Evolutionary conservation across 2,329 filamentous ascomycete species (phyloP).

Genomic region (Apiospora sp.): DNA sequence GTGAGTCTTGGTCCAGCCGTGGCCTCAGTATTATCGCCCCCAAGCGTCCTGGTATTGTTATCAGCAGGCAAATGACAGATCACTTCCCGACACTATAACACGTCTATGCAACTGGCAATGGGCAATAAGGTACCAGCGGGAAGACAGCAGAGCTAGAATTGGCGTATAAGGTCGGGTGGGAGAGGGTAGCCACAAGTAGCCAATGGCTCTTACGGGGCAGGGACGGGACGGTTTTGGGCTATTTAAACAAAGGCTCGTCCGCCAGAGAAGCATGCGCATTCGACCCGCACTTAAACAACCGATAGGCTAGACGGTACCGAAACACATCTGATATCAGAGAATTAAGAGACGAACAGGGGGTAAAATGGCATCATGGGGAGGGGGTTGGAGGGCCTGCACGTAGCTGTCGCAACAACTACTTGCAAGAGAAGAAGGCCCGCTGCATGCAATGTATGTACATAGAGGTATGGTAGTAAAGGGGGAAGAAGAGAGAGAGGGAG

Average conservation of each 20-base stretch:
- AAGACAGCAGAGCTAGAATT: background rate
- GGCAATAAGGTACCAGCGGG: background rate
- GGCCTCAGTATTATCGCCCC: slow-evolving; percentile 1
- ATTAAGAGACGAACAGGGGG: slow-evolving; percentile 28
- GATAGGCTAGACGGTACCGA: slow-evolving; percentile 39
- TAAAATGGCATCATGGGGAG: slow-evolving; percentile 9
- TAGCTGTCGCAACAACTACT: slow-evolving; percentile 13
- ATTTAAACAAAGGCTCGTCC: slow-evolving; percentile 19
- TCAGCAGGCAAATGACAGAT: slow-evolving; percentile 11
- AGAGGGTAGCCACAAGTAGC: background rate
- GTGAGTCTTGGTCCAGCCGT: background rate
- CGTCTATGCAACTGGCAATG: background rate
- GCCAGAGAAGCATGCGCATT: slow-evolving; percentile 13
- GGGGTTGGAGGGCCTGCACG: background rate
- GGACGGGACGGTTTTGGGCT: background rate
- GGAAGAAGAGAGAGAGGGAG: background rate
- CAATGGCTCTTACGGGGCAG: slow-evolving; percentile 10
- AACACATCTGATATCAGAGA: slow-evolving; percentile 33
- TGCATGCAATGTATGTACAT: background rate
- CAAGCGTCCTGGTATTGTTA: background rate
- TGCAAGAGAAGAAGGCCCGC: background rate
- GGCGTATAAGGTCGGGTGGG: background rate
- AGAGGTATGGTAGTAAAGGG: background rate
- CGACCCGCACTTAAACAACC: slow-evolving; percentile 40
- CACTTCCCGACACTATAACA: slow-evolving; percentile 8